Conservation (phyloP, 495 filamentous ascomycete species). For the Penicillium ucsense region DNA sequence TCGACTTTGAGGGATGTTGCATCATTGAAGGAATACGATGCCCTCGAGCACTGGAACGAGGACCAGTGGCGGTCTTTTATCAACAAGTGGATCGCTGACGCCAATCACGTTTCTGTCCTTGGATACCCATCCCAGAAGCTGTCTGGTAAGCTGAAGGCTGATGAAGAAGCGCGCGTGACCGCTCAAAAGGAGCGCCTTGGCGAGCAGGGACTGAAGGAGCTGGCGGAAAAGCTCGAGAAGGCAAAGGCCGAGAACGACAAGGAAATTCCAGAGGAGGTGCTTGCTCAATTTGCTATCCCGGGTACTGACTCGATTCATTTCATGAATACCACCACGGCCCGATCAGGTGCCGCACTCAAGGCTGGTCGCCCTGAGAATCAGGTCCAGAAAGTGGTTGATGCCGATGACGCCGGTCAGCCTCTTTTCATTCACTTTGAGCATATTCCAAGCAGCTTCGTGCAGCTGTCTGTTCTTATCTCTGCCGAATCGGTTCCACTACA, state of each 20-base stretch:
- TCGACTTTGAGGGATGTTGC: constrained; percentile 63
- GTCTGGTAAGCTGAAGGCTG: constrained; percentile 60
- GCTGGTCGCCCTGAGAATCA: constrained; percentile 56
- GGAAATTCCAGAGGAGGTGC: constrained; percentile 62
- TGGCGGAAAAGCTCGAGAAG: constrained; percentile 65
- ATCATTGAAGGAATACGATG: constrained; percentile 63
- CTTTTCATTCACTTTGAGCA: constrained; percentile 97
- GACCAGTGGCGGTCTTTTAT: constrained; percentile 74
- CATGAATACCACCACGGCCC: constrained; percentile 76
- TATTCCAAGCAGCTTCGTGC: constrained; percentile 81
- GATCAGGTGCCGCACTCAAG: constrained; percentile 68
- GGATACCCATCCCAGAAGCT: constrained; percentile 70
- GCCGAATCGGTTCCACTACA: constrained; percentile 63
- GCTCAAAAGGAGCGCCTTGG: constrained; percentile 53
- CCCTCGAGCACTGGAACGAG: constrained; percentile 70
- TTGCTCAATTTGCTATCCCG: constrained; percentile 76
- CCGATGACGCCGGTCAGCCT: constrained; percentile 51
- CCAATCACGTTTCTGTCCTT: constrained; percentile 75
- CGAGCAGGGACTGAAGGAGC: constrained; percentile 54
- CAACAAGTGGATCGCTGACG: constrained; percentile 75
- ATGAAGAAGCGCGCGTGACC: constrained; percentile 50
- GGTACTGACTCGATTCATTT: constrained; percentile 84
- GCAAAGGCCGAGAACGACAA: constrained; percentile 76
- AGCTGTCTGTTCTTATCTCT: constrained; percentile 66
- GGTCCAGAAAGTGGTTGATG: constrained; percentile 69